A percentile compares a stretch with the other conserved stretches of the same genome.
Evolutionary conservation across 768 basidiomycete genomes (phyloP).

Genomic region (Epithele typhae): DNA sequence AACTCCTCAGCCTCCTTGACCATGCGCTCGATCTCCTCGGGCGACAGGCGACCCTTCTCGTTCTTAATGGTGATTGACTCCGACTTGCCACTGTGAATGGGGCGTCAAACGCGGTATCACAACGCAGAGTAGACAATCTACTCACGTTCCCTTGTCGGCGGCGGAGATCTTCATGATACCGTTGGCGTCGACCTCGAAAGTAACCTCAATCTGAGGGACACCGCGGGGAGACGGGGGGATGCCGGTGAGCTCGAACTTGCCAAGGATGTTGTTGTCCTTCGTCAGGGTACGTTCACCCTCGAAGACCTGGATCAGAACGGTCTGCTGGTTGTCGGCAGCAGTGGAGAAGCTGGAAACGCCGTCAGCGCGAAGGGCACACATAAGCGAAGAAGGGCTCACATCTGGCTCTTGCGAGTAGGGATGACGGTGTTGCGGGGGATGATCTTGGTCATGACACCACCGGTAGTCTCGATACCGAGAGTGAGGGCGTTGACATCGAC

Average conservation of each 20-base stretch:
- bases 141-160: slow-evolving; percentile 83
- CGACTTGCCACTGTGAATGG: slow-evolving; percentile 60
- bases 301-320: slow-evolving; percentile 94
- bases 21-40: slow-evolving; percentile 87
- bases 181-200: slow-evolving; percentile 64
- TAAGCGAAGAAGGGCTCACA: slow-evolving; percentile 38
- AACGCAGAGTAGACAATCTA: slow-evolving; percentile 29
- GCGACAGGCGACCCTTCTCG: slow-evolving; percentile 79
- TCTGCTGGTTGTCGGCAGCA: slow-evolving; percentile 89
- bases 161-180: slow-evolving; percentile 85
- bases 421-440: slow-evolving; percentile 98
- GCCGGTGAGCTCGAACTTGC: slow-evolving; percentile 90
- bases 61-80: slow-evolving; percentile 93
- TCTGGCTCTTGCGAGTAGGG: slow-evolving; percentile 96
- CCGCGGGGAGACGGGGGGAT: slow-evolving; percentile 96
- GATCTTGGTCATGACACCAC: slow-evolving; percentile 96
- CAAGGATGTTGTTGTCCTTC: slow-evolving; percentile 98
- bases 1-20: slow-evolving; percentile 92
- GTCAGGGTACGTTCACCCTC: slow-evolving; percentile 97
- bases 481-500: slow-evolving; percentile 97
- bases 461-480: slow-evolving; percentile 98
- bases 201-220: slow-evolving; percentile 95
- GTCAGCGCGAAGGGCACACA: slow-evolving; percentile 18
- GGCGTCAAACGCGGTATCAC: slow-evolving; percentile 34
- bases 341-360: slow-evolving; percentile 52